Conservation (phyloP, 805 yeast species). For the Saccharomyces cerevisiae region DNA sequence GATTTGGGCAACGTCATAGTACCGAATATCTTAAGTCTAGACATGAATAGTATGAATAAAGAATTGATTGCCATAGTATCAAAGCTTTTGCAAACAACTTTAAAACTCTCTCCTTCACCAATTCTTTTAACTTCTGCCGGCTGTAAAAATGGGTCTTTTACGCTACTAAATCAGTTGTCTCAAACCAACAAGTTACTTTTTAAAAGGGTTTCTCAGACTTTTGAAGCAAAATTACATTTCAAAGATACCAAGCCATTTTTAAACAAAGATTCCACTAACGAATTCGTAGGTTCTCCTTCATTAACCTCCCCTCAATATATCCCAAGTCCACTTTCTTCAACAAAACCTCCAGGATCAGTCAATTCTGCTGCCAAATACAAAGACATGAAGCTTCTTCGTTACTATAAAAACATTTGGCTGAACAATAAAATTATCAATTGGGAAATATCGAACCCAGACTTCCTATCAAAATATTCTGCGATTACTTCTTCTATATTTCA, state of each 20-base stretch:
- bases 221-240: constrained; percentile 18
- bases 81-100: constrained; percentile 20
- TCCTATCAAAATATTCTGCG: constrained; percentile 24
- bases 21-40: constrained; percentile 17
- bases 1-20: constrained; percentile 21
- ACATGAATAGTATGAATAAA: constrained; percentile 7
- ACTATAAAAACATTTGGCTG: constrained; percentile 34
- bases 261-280: constrained; percentile 9
- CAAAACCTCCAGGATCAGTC: constrained; percentile 8
- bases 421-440: constrained; percentile 32
- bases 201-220: constrained; percentile 14
- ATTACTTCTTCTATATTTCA: constrained; percentile 31
- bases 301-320: constrained; percentile 26
- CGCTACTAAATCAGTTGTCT: constrained; percentile 15
- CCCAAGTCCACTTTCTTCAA: constrained; percentile 20
- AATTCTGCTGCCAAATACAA: constrained; percentile 15
- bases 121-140: constrained; percentile 11
- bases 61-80: constrained; percentile 21
- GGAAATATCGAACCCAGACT: constrained; percentile 26
- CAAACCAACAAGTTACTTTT: constrained; percentile 21
- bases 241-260: constrained; percentile 9
- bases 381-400: constrained; percentile 26
- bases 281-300: constrained; percentile 21
- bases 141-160: constrained; percentile 10
- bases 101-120: constrained; percentile 9